Evolutionary conservation across 73 alveolate genomes (phyloP), one percentile per base, ranked within the genome.

Genomic region (Paramecium octaurelia): DNA sequence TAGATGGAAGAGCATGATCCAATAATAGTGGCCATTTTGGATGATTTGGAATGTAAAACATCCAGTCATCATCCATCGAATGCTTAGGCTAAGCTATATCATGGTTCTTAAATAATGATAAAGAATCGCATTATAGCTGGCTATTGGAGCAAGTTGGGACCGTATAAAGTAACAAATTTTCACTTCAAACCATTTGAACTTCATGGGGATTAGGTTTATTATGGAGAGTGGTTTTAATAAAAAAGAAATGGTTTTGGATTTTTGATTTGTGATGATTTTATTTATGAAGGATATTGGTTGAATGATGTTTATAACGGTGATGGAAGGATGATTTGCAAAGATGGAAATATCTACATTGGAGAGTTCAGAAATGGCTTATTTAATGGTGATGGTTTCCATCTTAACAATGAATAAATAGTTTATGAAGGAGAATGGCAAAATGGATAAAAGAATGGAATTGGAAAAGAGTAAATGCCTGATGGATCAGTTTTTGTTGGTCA

Each of bases 211-310:
- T 84, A 2, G 8, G 11, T 57, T 21, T 86, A 86, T 58, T 21
- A 10, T 31, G 93, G 93, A 9, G 38, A 50, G 42, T 86, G 86
- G 88, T 43, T 43, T 23, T 9, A 50, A 57, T 10, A 57, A 38
- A 36, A 36, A 23, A 86, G 93, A 86, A 21, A 57, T 31, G 93
- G 93, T 4, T 50, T 24, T 46, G 93, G 93, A 27, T 57, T 50
- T 23, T 42, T 35, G 35, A 20, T 86, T 38, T 34, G 48, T 20
- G 70, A 96, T 75, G 98, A 98, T 8, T 95, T 93, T 71, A 84
- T 97, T 64, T 97, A 97, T 93, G 99, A 97, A 93, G 99, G 99
- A 34, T 97, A 92, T 84, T 97, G 99, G 99, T 96, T 92, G 34
- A 44, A 92, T 27, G 96, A 96, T 40, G 46, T 71, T 87, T 95